Evolutionary conservation across 106 monocot species (phyloP).

Genomic region (Hemerocallis citrina): DNA sequence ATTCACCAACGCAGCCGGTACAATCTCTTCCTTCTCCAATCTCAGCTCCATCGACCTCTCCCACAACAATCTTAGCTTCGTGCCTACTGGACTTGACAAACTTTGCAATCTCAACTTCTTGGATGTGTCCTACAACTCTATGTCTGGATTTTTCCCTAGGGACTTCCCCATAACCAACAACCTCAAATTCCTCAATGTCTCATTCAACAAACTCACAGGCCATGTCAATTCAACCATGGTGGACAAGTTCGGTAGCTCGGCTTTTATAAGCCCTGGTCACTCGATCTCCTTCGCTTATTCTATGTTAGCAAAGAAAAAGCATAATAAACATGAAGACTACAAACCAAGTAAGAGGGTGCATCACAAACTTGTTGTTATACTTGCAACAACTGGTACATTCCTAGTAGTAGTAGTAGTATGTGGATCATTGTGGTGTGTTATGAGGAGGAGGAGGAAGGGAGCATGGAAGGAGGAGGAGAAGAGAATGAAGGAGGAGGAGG

Average conservation of each 20-base stretch:
- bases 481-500: constrained; percentile 7
- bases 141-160: constrained; percentile 39
- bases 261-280: constrained; percentile 43
- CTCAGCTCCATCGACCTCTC: constrained; percentile 52
- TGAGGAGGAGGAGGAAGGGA: constrained; percentile 2
- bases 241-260: constrained; percentile 47
- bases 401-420: background rate
- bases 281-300: background rate
- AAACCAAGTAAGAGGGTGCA: background rate
- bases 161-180: constrained; percentile 36
- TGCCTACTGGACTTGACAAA: constrained; percentile 16
- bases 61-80: constrained; percentile 16
- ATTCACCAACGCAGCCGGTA: constrained; percentile 39
- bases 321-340: background rate
- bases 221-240: constrained; percentile 8
- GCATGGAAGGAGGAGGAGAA: constrained; percentile 9
- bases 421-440: constrained; percentile 9
- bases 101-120: constrained; percentile 19
- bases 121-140: constrained; percentile 56
- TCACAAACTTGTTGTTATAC: background rate
- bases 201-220: constrained; percentile 77
- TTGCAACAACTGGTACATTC: background rate
- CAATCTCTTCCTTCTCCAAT: constrained; percentile 12
- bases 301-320: no score
- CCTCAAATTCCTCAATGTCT: constrained; percentile 57